Conservation (phyloP, 306 rosid species). For the Prinsepia uniflora region DNA sequence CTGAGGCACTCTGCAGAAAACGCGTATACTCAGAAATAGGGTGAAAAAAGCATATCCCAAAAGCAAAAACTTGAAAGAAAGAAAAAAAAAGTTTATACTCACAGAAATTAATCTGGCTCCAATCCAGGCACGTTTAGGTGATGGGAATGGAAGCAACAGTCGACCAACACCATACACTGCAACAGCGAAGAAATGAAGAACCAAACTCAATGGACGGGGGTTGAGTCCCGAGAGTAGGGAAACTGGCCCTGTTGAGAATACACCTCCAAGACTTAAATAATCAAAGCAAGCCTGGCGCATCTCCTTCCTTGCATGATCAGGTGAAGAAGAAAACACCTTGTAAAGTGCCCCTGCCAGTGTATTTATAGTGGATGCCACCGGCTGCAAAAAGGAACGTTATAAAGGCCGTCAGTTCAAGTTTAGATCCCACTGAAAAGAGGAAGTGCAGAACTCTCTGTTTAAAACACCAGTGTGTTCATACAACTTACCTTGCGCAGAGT, state of each 20-base stretch:
- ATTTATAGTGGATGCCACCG: conserved; percentile 95
- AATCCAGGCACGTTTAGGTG: conserved; percentile 78
- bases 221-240: conserved; percentile 85
- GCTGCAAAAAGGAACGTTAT: conserved; percentile 45
- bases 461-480: neutral
- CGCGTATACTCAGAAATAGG: conserved; percentile 4
- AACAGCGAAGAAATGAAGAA: conserved; percentile 90
- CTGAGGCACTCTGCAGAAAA: conserved; percentile 71
- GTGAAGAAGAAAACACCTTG: conserved; percentile 87
- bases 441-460: too few relatives aligned
- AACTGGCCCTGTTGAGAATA: conserved; percentile 75
- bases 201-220: conserved; percentile 89
- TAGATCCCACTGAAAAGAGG: neutral
- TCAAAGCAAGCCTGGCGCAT: conserved; percentile 98
- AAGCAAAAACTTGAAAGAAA: neutral
- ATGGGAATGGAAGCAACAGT: conserved; percentile 74
- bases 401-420: neutral
- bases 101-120: conserved; percentile 74
- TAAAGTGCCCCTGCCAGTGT: conserved; percentile 96
- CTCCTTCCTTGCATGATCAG: conserved; percentile 88
- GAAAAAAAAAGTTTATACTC: conserved; percentile 23
- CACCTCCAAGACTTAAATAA: conserved; percentile 86
- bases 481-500: conserved; percentile 70
- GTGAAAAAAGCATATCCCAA: neutral
- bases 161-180: conserved; percentile 89